A percentile compares a stretch with the other conserved stretches of the same genome.
These are phyloP conservation scores for Perkinsus olseni DNA, from an alignment of 169 alveolate species.

Conservation along the genomic window DNA sequence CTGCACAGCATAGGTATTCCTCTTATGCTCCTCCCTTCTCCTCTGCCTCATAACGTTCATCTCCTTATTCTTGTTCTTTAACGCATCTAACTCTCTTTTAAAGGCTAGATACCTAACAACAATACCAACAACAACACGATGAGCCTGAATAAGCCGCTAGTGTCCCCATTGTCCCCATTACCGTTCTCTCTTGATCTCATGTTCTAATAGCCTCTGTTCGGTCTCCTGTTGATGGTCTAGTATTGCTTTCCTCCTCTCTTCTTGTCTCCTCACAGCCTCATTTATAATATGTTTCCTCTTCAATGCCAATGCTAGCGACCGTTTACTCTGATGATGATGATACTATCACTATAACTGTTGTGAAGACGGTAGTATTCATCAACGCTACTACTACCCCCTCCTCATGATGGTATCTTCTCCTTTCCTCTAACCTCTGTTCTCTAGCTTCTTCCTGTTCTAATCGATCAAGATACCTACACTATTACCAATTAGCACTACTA, in stretches of 20 bases:
- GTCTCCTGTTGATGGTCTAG: conserved; percentile 9
- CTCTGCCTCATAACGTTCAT: conserved; percentile 14
- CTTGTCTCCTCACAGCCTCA: conserved; percentile 1
- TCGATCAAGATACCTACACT: not conserved
- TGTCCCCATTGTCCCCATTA: not conserved
- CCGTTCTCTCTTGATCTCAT: conserved; percentile 14
- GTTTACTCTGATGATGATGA: not conserved
- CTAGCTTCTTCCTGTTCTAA: conserved; percentile 3
- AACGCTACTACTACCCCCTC: not conserved
- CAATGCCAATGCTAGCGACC: not conserved
- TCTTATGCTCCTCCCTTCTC: conserved; percentile 10
- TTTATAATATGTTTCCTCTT: conserved; percentile 7
- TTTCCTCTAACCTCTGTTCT: not conserved
- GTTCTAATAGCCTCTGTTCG: not conserved
- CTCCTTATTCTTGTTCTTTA: conserved; percentile 8
- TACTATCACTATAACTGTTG: too few species aligned
- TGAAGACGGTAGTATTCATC: too few species aligned
- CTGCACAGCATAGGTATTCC: not conserved
- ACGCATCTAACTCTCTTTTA: conserved; percentile 9
- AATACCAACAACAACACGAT: not conserved
- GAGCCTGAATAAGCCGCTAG: too few species aligned
- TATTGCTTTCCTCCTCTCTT: conserved; percentile 3
- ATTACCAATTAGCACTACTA: not conserved
- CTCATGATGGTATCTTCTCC: not conserved
- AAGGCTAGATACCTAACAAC: not conserved